These are phyloP conservation scores for Hypoxylon sp. DNA, from an alignment of 2,329 filamentous ascomycete species.

Conservation along the genomic window DNA sequence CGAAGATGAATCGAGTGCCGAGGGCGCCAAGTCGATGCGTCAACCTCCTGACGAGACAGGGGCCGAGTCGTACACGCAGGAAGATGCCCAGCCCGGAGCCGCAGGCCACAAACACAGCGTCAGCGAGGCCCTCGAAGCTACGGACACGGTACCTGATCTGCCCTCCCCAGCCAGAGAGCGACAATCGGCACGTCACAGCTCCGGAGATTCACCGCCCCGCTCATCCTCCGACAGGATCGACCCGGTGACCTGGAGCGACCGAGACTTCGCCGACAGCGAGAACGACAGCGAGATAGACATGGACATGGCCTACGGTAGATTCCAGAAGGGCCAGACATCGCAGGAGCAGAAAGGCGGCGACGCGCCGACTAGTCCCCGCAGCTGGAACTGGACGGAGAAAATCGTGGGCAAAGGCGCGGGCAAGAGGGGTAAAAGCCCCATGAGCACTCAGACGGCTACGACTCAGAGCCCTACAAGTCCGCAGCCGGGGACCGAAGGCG, in stretches of 20 bases:
- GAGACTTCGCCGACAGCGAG: conserved; percentile 66
- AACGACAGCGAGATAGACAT: conserved; percentile 54
- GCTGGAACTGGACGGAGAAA: conserved; percentile 56
- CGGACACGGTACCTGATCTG: conserved; percentile 57
- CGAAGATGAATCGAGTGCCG: conserved; percentile 69
- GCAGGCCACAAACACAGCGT: conserved; percentile 36
- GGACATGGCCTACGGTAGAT: conserved; percentile 37
- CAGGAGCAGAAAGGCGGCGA: conserved; percentile 29
- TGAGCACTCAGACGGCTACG: no score
- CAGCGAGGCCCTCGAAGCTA: conserved; percentile 50
- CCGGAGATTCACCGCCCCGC: conserved; percentile 38
- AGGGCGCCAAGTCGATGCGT: conserved; percentile 70
- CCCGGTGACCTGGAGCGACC: conserved; percentile 71
- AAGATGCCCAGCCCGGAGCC: conserved; percentile 42
- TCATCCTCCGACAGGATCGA: conserved; percentile 52
- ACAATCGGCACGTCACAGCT: conserved; percentile 35
- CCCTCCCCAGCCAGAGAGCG: conserved; percentile 43
- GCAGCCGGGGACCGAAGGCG: background rate
- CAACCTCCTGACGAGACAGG: conserved; percentile 68
- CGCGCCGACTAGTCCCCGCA: conserved; percentile 32
- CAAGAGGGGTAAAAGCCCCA: conserved; percentile 36
- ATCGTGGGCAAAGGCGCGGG: conserved; percentile 51
- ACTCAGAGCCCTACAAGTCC: conserved; percentile 23
- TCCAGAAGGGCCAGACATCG: conserved; percentile 15
- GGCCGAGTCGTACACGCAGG: conserved; percentile 63